Evolutionary conservation across 306 rosid genomes (phyloP).

Genomic region (Pyrus communis): DNA sequence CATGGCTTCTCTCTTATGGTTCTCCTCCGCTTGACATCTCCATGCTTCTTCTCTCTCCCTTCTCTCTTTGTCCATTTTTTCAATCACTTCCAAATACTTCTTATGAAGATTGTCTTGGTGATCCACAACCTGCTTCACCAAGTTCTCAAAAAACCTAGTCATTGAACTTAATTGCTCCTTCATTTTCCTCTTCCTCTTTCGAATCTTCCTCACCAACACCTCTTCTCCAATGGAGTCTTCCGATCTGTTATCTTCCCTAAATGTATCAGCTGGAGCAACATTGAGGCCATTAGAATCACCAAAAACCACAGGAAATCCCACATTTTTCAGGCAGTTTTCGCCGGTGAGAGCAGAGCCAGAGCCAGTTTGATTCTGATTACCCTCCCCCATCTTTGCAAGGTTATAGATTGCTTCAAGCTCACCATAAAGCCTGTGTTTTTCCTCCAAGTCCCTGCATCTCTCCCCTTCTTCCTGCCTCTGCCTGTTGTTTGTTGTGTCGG

Average conservation of each 20-base stretch:
- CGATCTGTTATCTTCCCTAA: neutral
- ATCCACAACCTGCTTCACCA: constrained; percentile 18
- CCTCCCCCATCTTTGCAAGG: constrained; percentile 14
- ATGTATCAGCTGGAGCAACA: neutral
- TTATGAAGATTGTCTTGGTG: constrained; percentile 22
- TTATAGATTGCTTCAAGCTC: constrained; percentile 20
- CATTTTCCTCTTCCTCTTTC: constrained; percentile 6
- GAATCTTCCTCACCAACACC: neutral
- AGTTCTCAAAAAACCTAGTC: constrained; percentile 9
- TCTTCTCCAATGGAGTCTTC: constrained; percentile 19
- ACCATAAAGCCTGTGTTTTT: constrained; percentile 2
- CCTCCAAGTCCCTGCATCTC: constrained; percentile 8
- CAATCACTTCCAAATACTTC: constrained; percentile 11
- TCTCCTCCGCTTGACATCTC: constrained; percentile 19
- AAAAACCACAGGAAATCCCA: neutral
- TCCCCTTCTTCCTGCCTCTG: constrained; percentile 11
- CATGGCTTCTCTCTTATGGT: constrained; percentile 19
- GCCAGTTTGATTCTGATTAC: constrained; percentile 4
- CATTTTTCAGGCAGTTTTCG: neutral
- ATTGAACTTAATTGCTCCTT: constrained; percentile 1
- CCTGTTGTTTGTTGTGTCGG: neutral
- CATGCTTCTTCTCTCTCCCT: constrained; percentile 19
- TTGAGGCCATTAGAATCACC: neutral
- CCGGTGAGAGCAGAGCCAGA: constrained; percentile 21
- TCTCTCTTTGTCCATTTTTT: constrained; percentile 16